Conservation (phyloP, 78 protist species). For the Anaeramoeba flamelloides region DNA sequence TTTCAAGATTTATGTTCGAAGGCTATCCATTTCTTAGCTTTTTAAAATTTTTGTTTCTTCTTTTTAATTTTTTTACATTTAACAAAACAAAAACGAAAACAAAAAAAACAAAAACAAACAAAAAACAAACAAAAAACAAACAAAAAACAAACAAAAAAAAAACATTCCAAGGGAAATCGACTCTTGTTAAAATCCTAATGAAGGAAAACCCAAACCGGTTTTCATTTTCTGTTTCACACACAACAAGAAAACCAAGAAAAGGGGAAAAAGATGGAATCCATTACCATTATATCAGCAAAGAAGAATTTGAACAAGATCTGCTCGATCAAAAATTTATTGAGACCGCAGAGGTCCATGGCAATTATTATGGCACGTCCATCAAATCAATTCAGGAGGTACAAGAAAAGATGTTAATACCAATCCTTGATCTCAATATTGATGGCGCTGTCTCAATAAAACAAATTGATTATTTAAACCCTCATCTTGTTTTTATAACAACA, state of each 20-base stretch:
- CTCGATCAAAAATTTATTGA: neutral
- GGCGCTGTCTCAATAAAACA: neutral
- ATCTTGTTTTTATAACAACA: neutral
- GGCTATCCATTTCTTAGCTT: too few species aligned
- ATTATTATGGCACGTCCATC: conserved; percentile 6
- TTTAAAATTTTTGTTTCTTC: too few species aligned
- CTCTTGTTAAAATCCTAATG: too few species aligned
- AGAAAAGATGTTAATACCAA: neutral
- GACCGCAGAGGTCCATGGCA: conserved; percentile 4
- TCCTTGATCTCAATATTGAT: conserved; percentile 19
- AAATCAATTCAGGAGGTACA: neutral
- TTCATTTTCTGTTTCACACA: conserved; percentile 19
- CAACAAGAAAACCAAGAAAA: conserved; percentile 10
- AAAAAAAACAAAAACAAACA: too few species aligned
- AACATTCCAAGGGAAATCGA: too few species aligned
- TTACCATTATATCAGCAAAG: conserved; percentile 7
- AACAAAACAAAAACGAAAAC: too few species aligned
- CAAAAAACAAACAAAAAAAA: too few species aligned
- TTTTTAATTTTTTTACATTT: too few species aligned
- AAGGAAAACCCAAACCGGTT: too few species aligned
- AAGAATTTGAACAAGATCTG: neutral
- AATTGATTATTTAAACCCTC: neutral
- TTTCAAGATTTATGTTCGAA: too few species aligned
- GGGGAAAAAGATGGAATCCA: conserved; percentile 12
- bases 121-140: too few species aligned